These are phyloP conservation scores for Rhodofomes roseus DNA, from an alignment of 1,284 basidiomycete species.

Conservation along the genomic window DNA sequence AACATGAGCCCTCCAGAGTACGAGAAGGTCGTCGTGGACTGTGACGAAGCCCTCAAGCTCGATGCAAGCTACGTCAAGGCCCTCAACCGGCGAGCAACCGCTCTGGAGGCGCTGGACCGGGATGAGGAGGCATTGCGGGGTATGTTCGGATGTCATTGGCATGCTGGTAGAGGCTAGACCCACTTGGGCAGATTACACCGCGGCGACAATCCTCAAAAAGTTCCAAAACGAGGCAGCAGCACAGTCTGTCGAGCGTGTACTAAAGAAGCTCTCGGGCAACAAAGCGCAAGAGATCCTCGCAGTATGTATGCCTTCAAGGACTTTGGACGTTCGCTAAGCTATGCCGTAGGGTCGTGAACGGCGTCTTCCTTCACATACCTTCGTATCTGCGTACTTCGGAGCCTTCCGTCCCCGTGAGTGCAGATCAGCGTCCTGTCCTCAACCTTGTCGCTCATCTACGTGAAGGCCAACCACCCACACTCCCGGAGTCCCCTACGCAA, in stretches of 20 bases:
- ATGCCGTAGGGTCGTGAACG: slow-evolving; percentile 67
- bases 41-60: slow-evolving; percentile 83
- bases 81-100: slow-evolving; percentile 87
- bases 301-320: slow-evolving; percentile 31
- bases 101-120: slow-evolving; percentile 77
- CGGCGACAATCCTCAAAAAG: slow-evolving; percentile 90
- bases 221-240: slow-evolving; percentile 86
- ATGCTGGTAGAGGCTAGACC: background rate
- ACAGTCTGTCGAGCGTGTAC: slow-evolving; percentile 84
- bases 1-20: slow-evolving; percentile 85
- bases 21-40: slow-evolving; percentile 88
- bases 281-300: slow-evolving; percentile 72
- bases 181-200: slow-evolving; percentile 78
- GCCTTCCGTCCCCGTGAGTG: slow-evolving; percentile 87
- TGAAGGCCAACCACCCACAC: slow-evolving; percentile 61
- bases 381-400: slow-evolving; percentile 94
- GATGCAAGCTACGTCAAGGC: slow-evolving; percentile 93
- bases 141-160: slow-evolving; percentile 32
- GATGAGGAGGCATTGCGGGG: slow-evolving; percentile 79
- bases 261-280: slow-evolving; percentile 79
- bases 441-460: slow-evolving; percentile 6
- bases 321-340: background rate
- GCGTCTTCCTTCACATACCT: slow-evolving; percentile 86
- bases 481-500: slow-evolving; percentile 73
- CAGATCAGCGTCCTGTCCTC: background rate